phyloP scores from a whole-genome alignment of 163 green algal genomes.

The Chlamydomonas reinhardtii region DNA sequence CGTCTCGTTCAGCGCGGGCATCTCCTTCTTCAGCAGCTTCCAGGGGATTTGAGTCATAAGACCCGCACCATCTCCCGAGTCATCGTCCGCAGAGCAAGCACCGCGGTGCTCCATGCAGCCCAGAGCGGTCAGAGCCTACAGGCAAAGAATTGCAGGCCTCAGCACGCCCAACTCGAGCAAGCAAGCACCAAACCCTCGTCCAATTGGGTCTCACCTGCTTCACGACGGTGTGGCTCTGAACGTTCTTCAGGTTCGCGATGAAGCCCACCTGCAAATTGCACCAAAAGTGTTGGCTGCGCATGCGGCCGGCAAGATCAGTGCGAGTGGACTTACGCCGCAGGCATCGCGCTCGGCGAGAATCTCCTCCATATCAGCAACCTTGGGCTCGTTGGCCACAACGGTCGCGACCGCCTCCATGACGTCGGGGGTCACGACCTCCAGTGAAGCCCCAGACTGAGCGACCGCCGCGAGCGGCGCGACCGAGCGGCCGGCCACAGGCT shows the following conservation, averaged over 20 bases:
- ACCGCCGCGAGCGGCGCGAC: conserved; percentile 18
- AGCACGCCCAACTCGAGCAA: background rate
- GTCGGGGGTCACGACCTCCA: background rate
- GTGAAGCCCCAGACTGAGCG: conserved; percentile 12
- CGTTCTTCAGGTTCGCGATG: conserved; percentile 94
- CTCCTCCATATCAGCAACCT: conserved; percentile 86
- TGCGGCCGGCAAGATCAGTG: conserved; percentile 6
- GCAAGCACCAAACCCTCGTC: background rate
- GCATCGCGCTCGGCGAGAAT: conserved; percentile 96
- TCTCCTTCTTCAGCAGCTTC: conserved; percentile 92
- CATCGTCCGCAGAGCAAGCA: conserved; percentile 96
- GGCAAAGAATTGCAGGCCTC: background rate
- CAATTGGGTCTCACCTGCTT: conserved; percentile 77
- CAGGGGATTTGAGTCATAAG: conserved; percentile 98
- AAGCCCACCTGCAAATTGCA: conserved; percentile 89
- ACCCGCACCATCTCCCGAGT: conserved; percentile 97
- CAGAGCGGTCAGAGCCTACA: conserved; percentile 91
- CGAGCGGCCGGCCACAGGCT: background rate
- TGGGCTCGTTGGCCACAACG: conserved; percentile 4
- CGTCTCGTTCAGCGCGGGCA: conserved; percentile 79
- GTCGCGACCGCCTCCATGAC: conserved; percentile 4
- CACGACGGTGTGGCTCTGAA: conserved; percentile 92
- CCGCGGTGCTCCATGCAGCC: conserved; percentile 99
- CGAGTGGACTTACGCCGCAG: conserved; percentile 88
- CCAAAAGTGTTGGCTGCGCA: background rate